Evolutionary conservation across 352 stramenopile genomes (phyloP), one percentile per base, ranked within the genome.

Genomic region (Thalassiosira livingstoniorum): DNA sequence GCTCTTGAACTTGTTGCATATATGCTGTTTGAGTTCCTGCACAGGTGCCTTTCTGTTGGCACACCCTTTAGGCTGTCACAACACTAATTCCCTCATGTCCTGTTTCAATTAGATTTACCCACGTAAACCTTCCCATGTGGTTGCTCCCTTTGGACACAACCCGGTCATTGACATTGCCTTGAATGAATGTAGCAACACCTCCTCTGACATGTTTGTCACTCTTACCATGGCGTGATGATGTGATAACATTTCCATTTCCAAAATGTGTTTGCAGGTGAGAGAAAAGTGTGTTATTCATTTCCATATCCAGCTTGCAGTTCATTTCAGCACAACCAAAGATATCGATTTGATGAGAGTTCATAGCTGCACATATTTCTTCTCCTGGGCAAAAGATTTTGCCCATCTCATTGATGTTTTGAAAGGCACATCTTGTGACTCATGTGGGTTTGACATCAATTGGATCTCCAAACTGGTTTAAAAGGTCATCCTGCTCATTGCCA

Each of bases 21-120:
- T 64, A 75, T 69, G 73, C 73, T 0, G 73, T 80, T 25, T 51
- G 2, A 45, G 51, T 15, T 2, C 73, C 74, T 51, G 64, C 39
- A 15, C 54, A 37, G 11, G 53, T 42, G 10, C 29, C 27, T 2
- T 0, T n/a, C 15, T 74, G 11, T 45, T 75, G 73, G 54, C 73
- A 75, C 23, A 80, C 73, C 54, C 73, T 53, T n/a, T 81, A 81
- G 2, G 35, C 74, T 1, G n/a, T 65, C 1, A 81, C 60, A 11
- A 75, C 29, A 0, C 75, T 1, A 5, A 81, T 63, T 7, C 74
- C 74, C 58, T 62, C 29, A 51, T 61, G 63, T 37, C 58, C 39
- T 15, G 39, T 7, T 47, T 7, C 15, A 15, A 15, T 47, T 7
- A 47, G 39, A 18, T 15, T 47, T 7, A 15, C 39, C 39, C 39